Evolutionary conservation across 2,329 filamentous ascomycete genomes (phyloP).

Genomic region (Ophiostoma himal-ulmi): DNA sequence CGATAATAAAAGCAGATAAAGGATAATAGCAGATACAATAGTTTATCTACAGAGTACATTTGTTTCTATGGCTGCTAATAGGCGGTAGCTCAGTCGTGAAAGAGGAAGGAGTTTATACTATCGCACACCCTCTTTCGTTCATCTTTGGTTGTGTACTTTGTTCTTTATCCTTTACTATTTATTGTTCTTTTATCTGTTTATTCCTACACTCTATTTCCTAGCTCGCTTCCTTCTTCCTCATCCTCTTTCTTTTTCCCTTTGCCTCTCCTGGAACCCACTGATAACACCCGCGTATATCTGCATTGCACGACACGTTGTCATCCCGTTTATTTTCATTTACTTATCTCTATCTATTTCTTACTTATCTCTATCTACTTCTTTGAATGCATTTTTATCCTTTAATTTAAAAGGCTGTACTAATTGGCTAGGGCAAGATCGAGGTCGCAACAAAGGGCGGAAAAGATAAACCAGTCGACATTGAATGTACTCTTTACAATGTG

Average conservation of each 20-base stretch:
- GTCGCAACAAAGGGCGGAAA: neutral
- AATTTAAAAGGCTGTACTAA: no score
- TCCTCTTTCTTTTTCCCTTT: neutral
- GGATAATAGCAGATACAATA: neutral
- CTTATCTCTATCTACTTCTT: neutral
- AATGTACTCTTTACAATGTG: neutral
- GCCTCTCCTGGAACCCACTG: neutral
- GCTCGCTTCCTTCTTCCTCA: neutral
- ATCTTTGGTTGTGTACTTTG: neutral
- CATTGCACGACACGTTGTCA: neutral
- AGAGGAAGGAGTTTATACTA: slow-evolving; percentile 21
- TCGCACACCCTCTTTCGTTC: slow-evolving; percentile 15
- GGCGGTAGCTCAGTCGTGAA: slow-evolving; percentile 7
- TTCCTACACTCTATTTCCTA: neutral
- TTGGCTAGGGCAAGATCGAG: neutral
- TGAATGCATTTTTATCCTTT: neutral
- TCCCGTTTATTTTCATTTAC: neutral
- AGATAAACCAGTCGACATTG: neutral
- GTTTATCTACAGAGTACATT: slow-evolving; percentile 1
- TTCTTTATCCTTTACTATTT: neutral
- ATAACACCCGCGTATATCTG: neutral
- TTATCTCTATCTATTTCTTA: neutral
- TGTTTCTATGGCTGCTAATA: neutral
- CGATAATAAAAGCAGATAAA: neutral
- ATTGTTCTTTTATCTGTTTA: neutral